Percentiles rank a stretch among this genome's conserved stretches.
Evolutionary conservation across 2,329 filamentous ascomycete species (phyloP).

Genomic region (Teratosphaeria epicoccoides): DNA sequence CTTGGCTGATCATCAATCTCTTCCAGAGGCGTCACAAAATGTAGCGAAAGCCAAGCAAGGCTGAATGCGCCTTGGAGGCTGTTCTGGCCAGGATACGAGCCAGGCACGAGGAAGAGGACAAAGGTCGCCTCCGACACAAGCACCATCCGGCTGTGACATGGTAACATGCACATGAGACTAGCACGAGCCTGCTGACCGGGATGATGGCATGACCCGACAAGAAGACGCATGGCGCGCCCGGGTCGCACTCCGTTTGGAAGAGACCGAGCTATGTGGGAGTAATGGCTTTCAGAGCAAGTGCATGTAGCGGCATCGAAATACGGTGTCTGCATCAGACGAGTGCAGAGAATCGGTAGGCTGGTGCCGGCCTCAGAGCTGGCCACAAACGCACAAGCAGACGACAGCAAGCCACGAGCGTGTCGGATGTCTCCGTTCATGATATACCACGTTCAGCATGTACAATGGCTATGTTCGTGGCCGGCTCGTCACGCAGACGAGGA

Average conservation of each 20-base stretch:
- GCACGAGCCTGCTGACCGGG: not conserved
- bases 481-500: not conserved
- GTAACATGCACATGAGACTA: not conserved
- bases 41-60: conserved; percentile 24
- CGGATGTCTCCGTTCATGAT: not conserved
- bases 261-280: not conserved
- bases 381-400: not conserved
- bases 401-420: not conserved
- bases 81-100: not conserved
- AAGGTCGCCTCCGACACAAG: not conserved
- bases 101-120: not conserved
- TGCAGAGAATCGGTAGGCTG: not conserved
- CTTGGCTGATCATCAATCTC: not conserved
- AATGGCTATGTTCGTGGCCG: not conserved
- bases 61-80: conserved; percentile 4
- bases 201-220: not conserved
- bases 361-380: not conserved
- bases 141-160: not conserved
- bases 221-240: not conserved
- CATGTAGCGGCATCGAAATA: not conserved
- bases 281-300: not conserved
- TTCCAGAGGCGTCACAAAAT: conserved; percentile 14
- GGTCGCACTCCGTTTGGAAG: not conserved
- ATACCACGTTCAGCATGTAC: not conserved
- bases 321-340: not conserved